Evolutionary conservation across 2,329 filamentous ascomycete genomes (phyloP).

Genomic region (Neofusicoccum umdonicola): DNA sequence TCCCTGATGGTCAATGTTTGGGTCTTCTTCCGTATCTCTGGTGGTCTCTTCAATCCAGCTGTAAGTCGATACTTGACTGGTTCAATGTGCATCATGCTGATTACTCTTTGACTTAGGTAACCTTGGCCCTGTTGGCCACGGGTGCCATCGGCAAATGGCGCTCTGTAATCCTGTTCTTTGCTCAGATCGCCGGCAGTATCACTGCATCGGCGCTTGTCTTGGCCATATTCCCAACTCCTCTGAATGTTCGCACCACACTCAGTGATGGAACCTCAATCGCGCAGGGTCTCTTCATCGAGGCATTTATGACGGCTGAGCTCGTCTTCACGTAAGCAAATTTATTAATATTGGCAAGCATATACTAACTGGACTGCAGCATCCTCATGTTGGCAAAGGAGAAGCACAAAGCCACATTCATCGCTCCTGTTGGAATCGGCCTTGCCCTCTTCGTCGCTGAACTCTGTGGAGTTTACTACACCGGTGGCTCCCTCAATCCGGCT

Average conservation of each 20-base stretch:
- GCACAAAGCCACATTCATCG: conserved; percentile 30
- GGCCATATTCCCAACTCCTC: conserved; percentile 30
- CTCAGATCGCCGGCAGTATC: conserved; percentile 28
- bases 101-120: conserved; percentile 27
- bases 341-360: conserved; percentile 28
- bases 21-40: conserved; percentile 40
- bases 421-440: conserved; percentile 25
- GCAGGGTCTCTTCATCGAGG: conserved; percentile 40
- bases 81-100: conserved; percentile 22
- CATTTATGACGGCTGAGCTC: conserved; percentile 39
- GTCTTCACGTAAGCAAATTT: conserved; percentile 36
- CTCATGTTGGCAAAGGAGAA: conserved; percentile 32
- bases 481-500: conserved; percentile 47
- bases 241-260: conserved; percentile 34
- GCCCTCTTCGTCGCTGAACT: conserved; percentile 25
- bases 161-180: conserved; percentile 32
- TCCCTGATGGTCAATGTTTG: conserved; percentile 42
- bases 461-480: conserved; percentile 40
- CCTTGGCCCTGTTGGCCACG: conserved; percentile 37
- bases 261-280: conserved; percentile 31
- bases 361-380: conserved; percentile 28
- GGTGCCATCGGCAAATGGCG: conserved; percentile 28
- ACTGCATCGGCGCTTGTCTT: conserved; percentile 29
- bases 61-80: conserved; percentile 34
- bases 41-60: conserved; percentile 41